Evolutionary conservation across 1,284 basidiomycete genomes (phyloP).

Genomic region (Apiotrichum montevideense): DNA sequence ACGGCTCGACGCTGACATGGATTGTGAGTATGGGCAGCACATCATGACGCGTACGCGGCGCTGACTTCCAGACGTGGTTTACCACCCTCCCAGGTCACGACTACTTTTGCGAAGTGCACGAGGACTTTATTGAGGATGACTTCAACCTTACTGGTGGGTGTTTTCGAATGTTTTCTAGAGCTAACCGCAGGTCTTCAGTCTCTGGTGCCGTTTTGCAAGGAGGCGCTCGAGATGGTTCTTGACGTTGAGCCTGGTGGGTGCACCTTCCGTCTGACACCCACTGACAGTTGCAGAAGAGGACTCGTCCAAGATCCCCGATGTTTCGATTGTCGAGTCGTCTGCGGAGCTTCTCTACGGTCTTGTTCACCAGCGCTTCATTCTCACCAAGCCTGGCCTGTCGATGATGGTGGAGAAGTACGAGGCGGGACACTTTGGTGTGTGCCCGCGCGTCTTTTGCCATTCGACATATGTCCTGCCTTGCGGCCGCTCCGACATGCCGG

Average conservation of each 20-base stretch:
- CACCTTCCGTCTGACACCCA: neutral
- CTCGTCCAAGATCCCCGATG: conserved; percentile 68
- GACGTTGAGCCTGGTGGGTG: conserved; percentile 93
- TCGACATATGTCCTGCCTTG: conserved; percentile 88
- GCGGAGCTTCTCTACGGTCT: conserved; percentile 96
- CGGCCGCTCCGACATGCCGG: conserved; percentile 91
- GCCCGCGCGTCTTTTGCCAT: conserved; percentile 92
- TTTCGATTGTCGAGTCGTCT: conserved; percentile 95
- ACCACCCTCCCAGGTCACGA: conserved; percentile 97
- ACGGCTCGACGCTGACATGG: conserved; percentile 48
- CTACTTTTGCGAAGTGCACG: conserved; percentile 95
- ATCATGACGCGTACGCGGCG: neutral
- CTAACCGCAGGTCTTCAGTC: conserved; percentile 64
- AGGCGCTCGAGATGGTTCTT: conserved; percentile 99
- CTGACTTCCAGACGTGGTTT: conserved; percentile 62
- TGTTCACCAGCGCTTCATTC: conserved; percentile 94
- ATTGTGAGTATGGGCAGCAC: conserved; percentile 34
- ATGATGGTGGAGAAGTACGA: conserved; percentile 99
- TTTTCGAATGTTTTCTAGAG: no score
- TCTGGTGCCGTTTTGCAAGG: conserved; percentile 96
- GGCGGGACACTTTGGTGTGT: conserved; percentile 82
- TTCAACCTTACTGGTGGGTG: conserved; percentile 75
- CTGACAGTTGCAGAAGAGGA: conserved; percentile 64
- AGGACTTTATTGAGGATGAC: conserved; percentile 99
- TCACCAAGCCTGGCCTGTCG: conserved; percentile 87